Percentiles rank a stretch among this genome's conserved stretches.
These are phyloP conservation scores for Begonia fuchsioides DNA, from an alignment of 306 rosid species.

Conservation along the genomic window DNA sequence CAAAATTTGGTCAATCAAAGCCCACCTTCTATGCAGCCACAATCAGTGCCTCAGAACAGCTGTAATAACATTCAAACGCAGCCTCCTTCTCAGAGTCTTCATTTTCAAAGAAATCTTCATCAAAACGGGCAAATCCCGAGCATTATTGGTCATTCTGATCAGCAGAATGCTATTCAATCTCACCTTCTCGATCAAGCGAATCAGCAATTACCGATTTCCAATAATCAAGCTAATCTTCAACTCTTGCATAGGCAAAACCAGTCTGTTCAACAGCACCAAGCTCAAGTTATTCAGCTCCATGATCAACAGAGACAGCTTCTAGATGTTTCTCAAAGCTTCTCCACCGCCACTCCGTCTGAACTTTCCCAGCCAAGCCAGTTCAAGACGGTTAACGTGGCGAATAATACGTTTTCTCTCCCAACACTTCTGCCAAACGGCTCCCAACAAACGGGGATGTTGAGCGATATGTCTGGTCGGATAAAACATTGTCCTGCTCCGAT, in stretches of 20 bases:
- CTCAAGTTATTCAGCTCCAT: slow-evolving; percentile 48
- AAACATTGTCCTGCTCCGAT: slow-evolving; percentile 28
- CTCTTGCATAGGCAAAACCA: slow-evolving; percentile 74
- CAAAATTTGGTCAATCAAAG: slow-evolving; percentile 46
- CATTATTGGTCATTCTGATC: slow-evolving; percentile 44
- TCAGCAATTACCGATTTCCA: slow-evolving; percentile 60
- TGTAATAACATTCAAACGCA: slow-evolving; percentile 46
- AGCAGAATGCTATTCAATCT: slow-evolving; percentile 37
- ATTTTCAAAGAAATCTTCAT: slow-evolving; percentile 40
- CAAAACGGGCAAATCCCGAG: slow-evolving; percentile 37
- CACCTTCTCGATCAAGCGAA: slow-evolving; percentile 42
- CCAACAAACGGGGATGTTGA: slow-evolving; percentile 33
- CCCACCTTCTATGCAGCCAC: slow-evolving; percentile 52
- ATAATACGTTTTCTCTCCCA: slow-evolving; percentile 35
- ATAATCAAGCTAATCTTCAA: slow-evolving; percentile 51
- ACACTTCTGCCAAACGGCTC: slow-evolving; percentile 53
- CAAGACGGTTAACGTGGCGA: slow-evolving; percentile 29
- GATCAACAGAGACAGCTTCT: slow-evolving; percentile 61
- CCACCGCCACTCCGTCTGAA: slow-evolving; percentile 24
- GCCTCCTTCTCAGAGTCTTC: slow-evolving; percentile 42
- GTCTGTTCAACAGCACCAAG: slow-evolving; percentile 38
- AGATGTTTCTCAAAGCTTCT: slow-evolving; percentile 43
- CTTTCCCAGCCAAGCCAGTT: slow-evolving; percentile 29
- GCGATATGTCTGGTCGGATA: slow-evolving; percentile 39
- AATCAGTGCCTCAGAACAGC: not conserved